Evolutionary conservation across 306 rosid genomes (phyloP), one percentile per base, ranked within the genome.

Genomic region (Dalbergia cochinchinensis): DNA sequence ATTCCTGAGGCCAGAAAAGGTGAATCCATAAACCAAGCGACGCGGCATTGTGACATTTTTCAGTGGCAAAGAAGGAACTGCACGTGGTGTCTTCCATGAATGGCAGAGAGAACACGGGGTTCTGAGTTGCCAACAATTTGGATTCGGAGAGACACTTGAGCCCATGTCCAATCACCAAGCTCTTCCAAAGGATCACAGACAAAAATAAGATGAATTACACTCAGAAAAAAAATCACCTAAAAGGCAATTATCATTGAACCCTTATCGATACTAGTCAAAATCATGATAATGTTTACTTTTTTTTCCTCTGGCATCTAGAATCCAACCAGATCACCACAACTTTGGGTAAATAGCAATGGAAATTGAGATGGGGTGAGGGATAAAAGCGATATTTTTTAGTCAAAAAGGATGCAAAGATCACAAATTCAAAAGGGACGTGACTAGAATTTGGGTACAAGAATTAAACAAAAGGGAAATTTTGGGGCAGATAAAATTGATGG

Each of bases 81-180:
- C 76, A 73, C 31, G 34, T 6, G 83, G 39, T 15, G 84, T 55
- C 78, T 79, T 83, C 58, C 31, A 59, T 15, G 65, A 66, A 71
- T 74, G 66, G 78, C 61, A 16, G 61, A 77, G 16, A 67, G 81
- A 75, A 84, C 14, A 73, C 26, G 84, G 74, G 55, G 74, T 74
- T 34, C 51, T 62, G 16, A 84, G 48, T 35, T 77, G 84, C 85
- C 83, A 77, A 76, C 61, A 76, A 69, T 78, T 85, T 20, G 81
- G 69, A 76, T 84, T 61, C 20, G 86, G 79, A 78, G 68, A 66
- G 37, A 87, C 65, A 67, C 87, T 68, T 75, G 83, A 83, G 5
- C 51, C 89, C 94, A 92, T 92, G 16, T 59, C 72, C 31, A 26
- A 31, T 78, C 31, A 22, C 65, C 80, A 61, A 73, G 53, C 73